Evolutionary conservation across 371 early-diverging fungal genomes (phyloP), one percentile per base, ranked within the genome.

Genomic region (Lichtheimia ramosa): DNA sequence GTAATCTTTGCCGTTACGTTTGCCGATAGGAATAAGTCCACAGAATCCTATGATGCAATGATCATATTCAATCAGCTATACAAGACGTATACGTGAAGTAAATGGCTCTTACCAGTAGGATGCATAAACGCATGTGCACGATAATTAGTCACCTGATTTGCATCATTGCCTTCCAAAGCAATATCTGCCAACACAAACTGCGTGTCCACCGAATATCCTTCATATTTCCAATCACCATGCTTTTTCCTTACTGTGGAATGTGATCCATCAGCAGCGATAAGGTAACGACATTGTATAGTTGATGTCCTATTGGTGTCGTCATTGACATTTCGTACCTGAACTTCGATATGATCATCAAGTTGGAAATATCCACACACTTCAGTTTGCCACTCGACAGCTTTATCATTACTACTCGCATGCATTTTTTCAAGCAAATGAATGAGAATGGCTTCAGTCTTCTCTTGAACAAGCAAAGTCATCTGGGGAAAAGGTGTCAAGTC

Each of bases 211-310:
- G 70, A 49, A 28, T 64, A 42, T 13, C 80, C 80, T 42, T 71
- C 61, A 52, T 65, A 79, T 0, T 65, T 71, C 74, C 76, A 79
- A 3, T 61, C 60, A 0, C 54, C 39, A 1, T 51, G 57, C 0
- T 48, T 56, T 24, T 71, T 72, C 16, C 80, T 69, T 6, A 62
- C 56, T 5, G 21, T 18, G 2, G 80, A 79, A 50, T 76, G 80
- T 6, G 54, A 56, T 21, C 80, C 80, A 50, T 79, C 80, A 3
- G 74, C 71, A 7, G 76, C 80, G 0, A 79, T 57, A 20, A 79
- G 48, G 27, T 71, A 79, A 0, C 23, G 48, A 13, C 71, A 69
- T 18, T 41, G 18, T 7, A 76, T 51, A 15, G 25, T 43, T 14
- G 21, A 27, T 24, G 41, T 39, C 20, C 40, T 18, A 15, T 27